Conservation (phyloP, 139 green algal species). For the Eudorina sp. region DNA sequence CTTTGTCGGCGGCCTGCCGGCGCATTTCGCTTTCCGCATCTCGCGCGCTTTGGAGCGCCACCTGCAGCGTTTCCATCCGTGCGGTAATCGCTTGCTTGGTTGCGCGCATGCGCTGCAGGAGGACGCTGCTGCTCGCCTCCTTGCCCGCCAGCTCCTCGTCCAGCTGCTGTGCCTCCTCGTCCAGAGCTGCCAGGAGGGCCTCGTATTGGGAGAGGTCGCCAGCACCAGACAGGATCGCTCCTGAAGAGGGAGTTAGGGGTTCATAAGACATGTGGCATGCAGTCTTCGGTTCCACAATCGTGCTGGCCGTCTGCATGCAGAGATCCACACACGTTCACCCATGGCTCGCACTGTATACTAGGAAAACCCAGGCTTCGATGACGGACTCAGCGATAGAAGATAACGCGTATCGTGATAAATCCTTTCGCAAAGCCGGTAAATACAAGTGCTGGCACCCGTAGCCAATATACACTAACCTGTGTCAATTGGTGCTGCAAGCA, state of each 20-base stretch:
- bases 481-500: neutral
- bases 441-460: too few relatives aligned
- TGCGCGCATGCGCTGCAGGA: constrained; percentile 28
- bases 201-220: constrained; percentile 40
- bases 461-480: constrained; percentile 12
- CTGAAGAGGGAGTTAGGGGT: neutral
- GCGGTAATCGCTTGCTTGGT: constrained; percentile 14
- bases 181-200: constrained; percentile 45
- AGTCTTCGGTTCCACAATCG: too few relatives aligned
- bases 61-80: constrained; percentile 21
- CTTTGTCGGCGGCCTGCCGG: constrained; percentile 8
- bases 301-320: too few relatives aligned
- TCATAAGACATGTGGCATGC: neutral
- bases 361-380: too few relatives aligned
- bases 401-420: too few relatives aligned
- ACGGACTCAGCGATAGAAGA: too few relatives aligned
- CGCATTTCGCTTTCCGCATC: constrained; percentile 17
- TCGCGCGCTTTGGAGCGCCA: neutral
- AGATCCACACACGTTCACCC: too few relatives aligned
- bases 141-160: constrained; percentile 49
- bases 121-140: constrained; percentile 19
- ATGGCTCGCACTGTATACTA: too few relatives aligned
- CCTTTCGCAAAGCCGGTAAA: too few relatives aligned
- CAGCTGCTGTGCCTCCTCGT: constrained; percentile 43
- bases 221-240: neutral